phyloP scores from a whole-genome alignment of 768 basidiomycete species.

The Phylloporus arenicola region DNA sequence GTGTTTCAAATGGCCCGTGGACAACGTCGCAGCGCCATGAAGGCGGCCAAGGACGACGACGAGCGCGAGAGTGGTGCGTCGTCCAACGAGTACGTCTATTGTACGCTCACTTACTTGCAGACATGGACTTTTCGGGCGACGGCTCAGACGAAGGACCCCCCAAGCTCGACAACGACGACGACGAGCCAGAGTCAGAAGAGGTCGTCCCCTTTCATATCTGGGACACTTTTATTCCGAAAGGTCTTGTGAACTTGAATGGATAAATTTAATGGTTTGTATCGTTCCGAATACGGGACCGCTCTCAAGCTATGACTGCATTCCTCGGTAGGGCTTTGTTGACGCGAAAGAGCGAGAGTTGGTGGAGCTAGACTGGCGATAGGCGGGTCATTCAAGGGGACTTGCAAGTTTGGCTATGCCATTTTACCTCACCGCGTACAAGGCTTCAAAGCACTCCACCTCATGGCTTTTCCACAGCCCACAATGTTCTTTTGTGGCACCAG shows the following conservation, averaged over 20 bases:
- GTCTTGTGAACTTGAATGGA: no score
- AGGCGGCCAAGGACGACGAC: not conserved
- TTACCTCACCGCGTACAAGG: not conserved
- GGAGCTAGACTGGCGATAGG: no score
- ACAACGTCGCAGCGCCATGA: not conserved
- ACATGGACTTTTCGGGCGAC: slow-evolving; percentile 21
- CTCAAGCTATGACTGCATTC: no score
- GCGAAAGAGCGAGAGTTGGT: no score
- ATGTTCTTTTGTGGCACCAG: not conserved
- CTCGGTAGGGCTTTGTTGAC: no score
- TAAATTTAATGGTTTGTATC: no score
- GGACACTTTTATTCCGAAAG: no score
- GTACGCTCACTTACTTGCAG: not conserved
- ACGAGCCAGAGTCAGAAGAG: slow-evolving; percentile 15
- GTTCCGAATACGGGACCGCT: no score
- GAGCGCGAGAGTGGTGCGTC: not conserved
- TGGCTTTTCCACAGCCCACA: not conserved
- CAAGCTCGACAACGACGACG: slow-evolving; percentile 26
- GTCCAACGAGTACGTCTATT: no score
- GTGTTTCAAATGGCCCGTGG: not conserved
- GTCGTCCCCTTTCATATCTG: not conserved
- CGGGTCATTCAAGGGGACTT: no score
- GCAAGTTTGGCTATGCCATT: not conserved
- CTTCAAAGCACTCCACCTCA: not conserved
- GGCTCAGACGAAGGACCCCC: slow-evolving; percentile 35